Conservation (phyloP, 1,139 yeast species). For the Lodderomyces oxycetoniae region DNA sequence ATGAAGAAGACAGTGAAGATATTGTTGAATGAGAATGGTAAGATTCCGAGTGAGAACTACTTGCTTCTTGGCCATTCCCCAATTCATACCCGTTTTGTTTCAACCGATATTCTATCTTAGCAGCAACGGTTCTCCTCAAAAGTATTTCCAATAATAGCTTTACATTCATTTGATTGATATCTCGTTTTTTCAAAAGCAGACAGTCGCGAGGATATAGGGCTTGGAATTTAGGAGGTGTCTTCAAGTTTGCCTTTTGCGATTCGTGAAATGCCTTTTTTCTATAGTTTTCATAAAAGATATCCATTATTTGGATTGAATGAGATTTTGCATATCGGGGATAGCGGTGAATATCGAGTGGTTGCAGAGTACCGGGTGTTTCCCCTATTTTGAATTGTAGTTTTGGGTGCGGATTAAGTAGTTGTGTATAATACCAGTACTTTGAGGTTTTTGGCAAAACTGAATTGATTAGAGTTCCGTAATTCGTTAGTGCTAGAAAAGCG, state of each 20-base stretch:
- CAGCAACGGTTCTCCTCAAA: constrained; percentile 40
- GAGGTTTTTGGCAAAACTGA: constrained; percentile 29
- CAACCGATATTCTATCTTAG: constrained; percentile 38
- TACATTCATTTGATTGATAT: constrained; percentile 28
- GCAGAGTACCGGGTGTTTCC: neutral
- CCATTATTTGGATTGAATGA: constrained; percentile 13
- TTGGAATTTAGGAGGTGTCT: constrained; percentile 26
- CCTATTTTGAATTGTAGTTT: constrained; percentile 5
- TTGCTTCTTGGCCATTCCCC: too few relatives aligned
- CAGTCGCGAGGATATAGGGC: constrained; percentile 30
- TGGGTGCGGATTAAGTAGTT: constrained; percentile 23
- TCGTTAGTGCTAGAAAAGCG: constrained; percentile 20
- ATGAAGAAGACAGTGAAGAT: constrained; percentile 3
- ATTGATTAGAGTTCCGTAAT: constrained; percentile 23
- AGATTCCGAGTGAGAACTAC: neutral
- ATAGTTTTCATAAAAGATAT: constrained; percentile 24
- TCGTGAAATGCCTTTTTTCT: constrained; percentile 25
- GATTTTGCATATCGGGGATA: neutral
- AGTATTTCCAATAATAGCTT: constrained; percentile 35
- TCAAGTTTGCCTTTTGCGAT: constrained; percentile 2
- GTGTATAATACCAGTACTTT: constrained; percentile 23
- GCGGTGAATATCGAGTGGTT: neutral
- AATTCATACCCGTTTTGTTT: constrained; percentile 6
- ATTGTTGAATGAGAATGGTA: constrained; percentile 5
- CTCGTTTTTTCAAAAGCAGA: constrained; percentile 20